Base-by-base conservation (phyloP, 768 basidiomycete genomes). In the Pleurotus citrinopileatus region DNA sequence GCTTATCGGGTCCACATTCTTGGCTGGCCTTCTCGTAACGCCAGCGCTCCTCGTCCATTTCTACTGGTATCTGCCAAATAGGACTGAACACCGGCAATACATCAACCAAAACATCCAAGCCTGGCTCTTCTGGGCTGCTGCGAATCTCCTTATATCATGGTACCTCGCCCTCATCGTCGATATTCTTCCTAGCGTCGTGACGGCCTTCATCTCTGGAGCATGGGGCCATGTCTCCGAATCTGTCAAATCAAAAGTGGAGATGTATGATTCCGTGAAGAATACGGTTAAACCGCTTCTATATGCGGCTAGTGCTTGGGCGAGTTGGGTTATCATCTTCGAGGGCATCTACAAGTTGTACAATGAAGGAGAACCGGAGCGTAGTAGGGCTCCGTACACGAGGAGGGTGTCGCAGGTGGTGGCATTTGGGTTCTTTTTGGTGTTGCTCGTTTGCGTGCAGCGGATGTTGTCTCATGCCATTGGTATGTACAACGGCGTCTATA, bases 101-200 rank as follows among this genome's bases (percentile, higher is more conserved):
- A 76, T 89, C 57, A 78, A 77, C 52, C 77, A 84, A 57, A 91
- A 86, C 64, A 66, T 87, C 42, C 74, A 86, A 64, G 85, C 87
- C 2, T 92, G 89, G 89, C 72, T 91, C 2, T 89, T 88, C 67
- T 92, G 89, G 88, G 82, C 81, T 5, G 90, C 89, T 3, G 79
- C 86, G 34, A 91, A 92, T 65, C 71, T 91, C 48, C 71, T 88
- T 55, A 76, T 90, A 48, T 90, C 89, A 2, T 92, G 89, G 89
- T 86, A 76, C 57, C 81, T 92, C 28, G 90, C 86, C 17, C 71
- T 89, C 70, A 69, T 86, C 55, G 72, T 90, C 60, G 86, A 91
- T 64, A 67, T 91, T 51, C 67, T 89, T 48, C 89, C 89, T 9
- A 70, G 76, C 38, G 44, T 85, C 47, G 59, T 74, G 47, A 80